Conservation (phyloP, 1,139 yeast genomes). For the Schwanniomyces etchellsii region DNA sequence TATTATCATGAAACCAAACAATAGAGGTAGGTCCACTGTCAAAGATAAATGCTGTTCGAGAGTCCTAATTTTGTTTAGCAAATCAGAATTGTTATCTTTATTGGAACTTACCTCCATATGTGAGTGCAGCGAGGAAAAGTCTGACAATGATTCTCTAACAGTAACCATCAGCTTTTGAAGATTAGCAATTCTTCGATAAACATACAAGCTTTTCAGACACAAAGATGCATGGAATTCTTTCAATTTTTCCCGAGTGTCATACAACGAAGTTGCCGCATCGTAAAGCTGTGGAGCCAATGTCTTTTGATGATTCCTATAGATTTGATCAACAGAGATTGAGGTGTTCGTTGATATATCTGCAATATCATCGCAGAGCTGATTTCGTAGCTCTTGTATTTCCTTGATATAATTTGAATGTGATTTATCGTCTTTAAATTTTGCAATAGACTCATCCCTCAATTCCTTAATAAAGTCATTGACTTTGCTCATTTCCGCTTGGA, state of each 20-base stretch:
- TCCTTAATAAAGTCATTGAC: constrained; percentile 30
- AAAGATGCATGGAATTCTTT: constrained; percentile 23
- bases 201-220: constrained; percentile 15
- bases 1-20: constrained; percentile 72
- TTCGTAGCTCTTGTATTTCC: constrained; percentile 4
- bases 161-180: constrained; percentile 37
- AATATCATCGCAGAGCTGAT: constrained; percentile 11
- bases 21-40: constrained; percentile 70
- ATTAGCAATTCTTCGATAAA: constrained; percentile 30
- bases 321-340: constrained; percentile 8
- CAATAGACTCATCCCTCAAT: constrained; percentile 30
- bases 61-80: constrained; percentile 26
- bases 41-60: constrained; percentile 44
- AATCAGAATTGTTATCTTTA: constrained; percentile 13
- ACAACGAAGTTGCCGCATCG: constrained; percentile 10
- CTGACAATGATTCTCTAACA: constrained; percentile 22
- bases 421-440: constrained; percentile 19
- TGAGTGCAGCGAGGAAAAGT: neutral
- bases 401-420: constrained; percentile 2
- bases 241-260: constrained; percentile 12
- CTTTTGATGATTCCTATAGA: constrained; percentile 14
- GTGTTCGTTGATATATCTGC: constrained; percentile 10
- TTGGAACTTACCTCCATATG: neutral
- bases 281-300: constrained; percentile 10
- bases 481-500: constrained; percentile 21